Percentiles rank a stretch among this genome's conserved stretches.
Evolutionary conservation across 192 early-diverging fungal species (phyloP).

Genomic region (Borealophlyctis nickersoniae): DNA sequence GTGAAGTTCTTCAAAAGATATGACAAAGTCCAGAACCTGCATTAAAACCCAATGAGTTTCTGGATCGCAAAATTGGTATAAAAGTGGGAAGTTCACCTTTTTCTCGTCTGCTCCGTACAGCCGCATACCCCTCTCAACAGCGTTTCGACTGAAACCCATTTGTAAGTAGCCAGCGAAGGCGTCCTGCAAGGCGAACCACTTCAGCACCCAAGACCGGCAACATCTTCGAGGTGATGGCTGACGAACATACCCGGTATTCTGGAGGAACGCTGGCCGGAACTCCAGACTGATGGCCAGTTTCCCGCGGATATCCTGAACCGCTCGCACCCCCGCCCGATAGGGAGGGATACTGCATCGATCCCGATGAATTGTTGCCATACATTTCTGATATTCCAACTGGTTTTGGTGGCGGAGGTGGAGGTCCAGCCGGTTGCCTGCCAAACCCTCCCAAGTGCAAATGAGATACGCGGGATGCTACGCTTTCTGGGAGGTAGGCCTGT

Average conservation of each 20-base stretch:
- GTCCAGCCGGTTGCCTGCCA: neutral
- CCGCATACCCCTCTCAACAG: constrained; percentile 12
- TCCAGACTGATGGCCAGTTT: neutral
- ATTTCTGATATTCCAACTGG: neutral
- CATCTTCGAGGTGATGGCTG: too few species aligned
- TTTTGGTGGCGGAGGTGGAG: constrained; percentile 16
- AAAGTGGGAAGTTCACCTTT: constrained; percentile 8
- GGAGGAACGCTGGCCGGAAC: neutral
- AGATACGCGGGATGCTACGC: neutral
- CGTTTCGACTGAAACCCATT: constrained; percentile 21
- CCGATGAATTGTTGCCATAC: neutral
- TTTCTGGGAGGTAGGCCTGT: neutral
- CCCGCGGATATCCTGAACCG: neutral
- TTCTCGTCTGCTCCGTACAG: constrained; percentile 18
- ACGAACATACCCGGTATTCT: neutral
- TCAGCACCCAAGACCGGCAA: neutral
- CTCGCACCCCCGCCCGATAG: neutral
- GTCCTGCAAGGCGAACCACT: constrained; percentile 5
- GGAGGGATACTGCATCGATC: neutral
- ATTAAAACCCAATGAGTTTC: neutral
- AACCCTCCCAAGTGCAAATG: neutral
- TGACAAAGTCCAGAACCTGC: constrained; percentile 15
- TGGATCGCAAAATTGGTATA: neutral
- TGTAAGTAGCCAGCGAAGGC: constrained; percentile 7
- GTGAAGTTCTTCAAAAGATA: neutral